phyloP scores from a whole-genome alignment of 495 filamentous ascomycete species.

The Staphylotrichum longicolle region DNA sequence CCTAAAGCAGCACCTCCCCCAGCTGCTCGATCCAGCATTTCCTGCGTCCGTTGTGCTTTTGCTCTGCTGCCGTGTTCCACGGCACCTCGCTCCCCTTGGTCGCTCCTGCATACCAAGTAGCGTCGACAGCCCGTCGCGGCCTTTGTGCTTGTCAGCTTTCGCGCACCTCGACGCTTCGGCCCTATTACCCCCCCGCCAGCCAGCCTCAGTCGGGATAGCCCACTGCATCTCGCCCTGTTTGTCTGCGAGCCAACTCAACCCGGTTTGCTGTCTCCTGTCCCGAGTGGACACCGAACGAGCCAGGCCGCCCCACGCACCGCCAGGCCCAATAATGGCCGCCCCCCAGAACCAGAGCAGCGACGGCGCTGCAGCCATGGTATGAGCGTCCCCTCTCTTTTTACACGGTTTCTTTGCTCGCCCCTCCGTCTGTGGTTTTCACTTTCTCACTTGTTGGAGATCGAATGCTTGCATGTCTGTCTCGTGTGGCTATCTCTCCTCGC shows the following conservation, averaged over 20 bases:
- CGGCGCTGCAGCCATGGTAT: constrained; percentile 30
- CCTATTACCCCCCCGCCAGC: constrained; percentile 10
- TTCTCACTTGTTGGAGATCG: not conserved
- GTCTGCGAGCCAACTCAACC: constrained; percentile 11
- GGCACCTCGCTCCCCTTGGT: not conserved
- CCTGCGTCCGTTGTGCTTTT: constrained; percentile 4
- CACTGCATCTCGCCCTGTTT: constrained; percentile 17
- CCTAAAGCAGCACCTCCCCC: not conserved
- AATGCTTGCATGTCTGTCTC: not conserved
- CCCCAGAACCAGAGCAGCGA: constrained; percentile 32
- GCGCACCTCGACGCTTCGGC: constrained; percentile 10
- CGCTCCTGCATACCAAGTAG: not conserved
- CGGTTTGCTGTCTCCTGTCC: constrained; percentile 9
- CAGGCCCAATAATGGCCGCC: constrained; percentile 24
- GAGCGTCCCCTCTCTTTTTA: constrained; percentile 13
- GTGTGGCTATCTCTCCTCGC: not conserved
- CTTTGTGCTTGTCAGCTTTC: constrained; percentile 1
- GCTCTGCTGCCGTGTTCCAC: constrained; percentile 15
- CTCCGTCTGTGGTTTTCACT: constrained; percentile 1
- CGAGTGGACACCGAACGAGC: constrained; percentile 14
- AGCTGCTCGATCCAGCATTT: constrained; percentile 12
- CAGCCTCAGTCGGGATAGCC: constrained; percentile 5
- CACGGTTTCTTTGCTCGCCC: not conserved
- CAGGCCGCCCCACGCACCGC: constrained; percentile 11
- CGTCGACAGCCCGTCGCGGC: not conserved